A percentile compares a stretch with the other conserved stretches of the same genome.
These are phyloP conservation scores for Trichosanthes truncata DNA, from an alignment of 306 rosid species.

Conservation along the genomic window DNA sequence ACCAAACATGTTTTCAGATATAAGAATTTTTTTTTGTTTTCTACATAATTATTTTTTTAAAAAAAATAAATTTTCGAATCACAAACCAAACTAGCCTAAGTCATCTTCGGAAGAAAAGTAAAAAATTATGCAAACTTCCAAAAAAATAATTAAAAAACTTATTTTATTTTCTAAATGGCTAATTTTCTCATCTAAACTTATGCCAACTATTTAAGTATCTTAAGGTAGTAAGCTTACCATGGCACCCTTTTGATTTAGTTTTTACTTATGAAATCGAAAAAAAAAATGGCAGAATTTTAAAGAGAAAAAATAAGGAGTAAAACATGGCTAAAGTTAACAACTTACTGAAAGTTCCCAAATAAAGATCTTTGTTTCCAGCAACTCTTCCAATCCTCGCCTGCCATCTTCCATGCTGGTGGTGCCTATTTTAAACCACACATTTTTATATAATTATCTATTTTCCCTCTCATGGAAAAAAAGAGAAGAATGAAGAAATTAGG, in stretches of 20 bases:
- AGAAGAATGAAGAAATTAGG: neutral
- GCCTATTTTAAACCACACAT: slow-evolving; percentile 34
- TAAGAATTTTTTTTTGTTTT: too few species aligned
- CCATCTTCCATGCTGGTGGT: slow-evolving; percentile 99
- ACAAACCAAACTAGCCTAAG: too few species aligned
- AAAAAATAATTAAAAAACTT: too few species aligned
- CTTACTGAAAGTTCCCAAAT: slow-evolving; percentile 97
- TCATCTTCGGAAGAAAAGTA: too few species aligned
- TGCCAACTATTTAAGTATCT: too few species aligned
- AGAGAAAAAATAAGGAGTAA: neutral
- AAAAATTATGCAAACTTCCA: too few species aligned
- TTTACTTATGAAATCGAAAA: neutral
- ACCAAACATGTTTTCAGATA: too few species aligned
- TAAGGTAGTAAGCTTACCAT: neutral
- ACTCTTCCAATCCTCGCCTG: slow-evolving; percentile 99
- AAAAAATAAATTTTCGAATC: too few species aligned
- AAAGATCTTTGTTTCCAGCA: slow-evolving; percentile 98
- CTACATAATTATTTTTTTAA: too few species aligned
- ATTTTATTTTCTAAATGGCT: too few species aligned
- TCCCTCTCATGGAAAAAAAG: neutral
- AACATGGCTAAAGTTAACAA: neutral
- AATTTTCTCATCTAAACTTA: too few species aligned
- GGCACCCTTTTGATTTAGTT: neutral
- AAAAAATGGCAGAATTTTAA: neutral
- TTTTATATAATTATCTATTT: neutral